Percentiles rank a stretch among this genome's conserved stretches.
These are phyloP conservation scores for Voacanga thouarsii DNA, from an alignment of 257 asterid species.

Conservation along the genomic window DNA sequence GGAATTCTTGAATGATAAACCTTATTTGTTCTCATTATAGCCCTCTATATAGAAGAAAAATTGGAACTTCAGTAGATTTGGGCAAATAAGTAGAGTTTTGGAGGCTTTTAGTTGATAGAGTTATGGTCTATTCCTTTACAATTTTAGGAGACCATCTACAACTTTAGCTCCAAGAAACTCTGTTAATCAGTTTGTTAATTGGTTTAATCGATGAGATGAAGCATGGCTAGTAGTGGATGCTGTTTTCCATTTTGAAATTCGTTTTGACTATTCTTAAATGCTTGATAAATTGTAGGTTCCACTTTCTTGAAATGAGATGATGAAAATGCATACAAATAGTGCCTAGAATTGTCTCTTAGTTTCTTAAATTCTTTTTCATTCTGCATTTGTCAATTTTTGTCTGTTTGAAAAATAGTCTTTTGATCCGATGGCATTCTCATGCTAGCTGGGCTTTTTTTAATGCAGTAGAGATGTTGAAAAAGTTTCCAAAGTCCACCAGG, in stretches of 20 bases:
- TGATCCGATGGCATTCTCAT: constrained; percentile 23
- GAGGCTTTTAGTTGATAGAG: not conserved
- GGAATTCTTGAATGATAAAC: not conserved
- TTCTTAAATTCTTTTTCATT: not conserved
- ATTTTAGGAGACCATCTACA: not conserved
- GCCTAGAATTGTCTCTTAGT: not conserved
- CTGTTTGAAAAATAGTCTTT: not conserved
- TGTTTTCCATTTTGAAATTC: too few relatives aligned
- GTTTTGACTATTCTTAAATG: too few relatives aligned
- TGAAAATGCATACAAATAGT: not conserved
- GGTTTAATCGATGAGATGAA: too few relatives aligned
- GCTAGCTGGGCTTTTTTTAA: constrained; percentile 25
- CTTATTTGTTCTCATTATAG: not conserved
- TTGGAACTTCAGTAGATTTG: not conserved
- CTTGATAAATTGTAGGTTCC: not conserved
- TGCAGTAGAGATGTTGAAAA: constrained; percentile 42
- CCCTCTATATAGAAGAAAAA: not conserved
- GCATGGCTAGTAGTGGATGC: too few relatives aligned
- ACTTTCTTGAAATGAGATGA: not conserved
- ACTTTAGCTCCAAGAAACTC: not conserved
- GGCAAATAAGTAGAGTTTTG: not conserved
- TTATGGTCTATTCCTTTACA: not conserved
- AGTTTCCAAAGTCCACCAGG: constrained; percentile 22
- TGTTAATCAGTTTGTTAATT: not conserved
- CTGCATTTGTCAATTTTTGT: not conserved